A percentile compares a stretch with the other conserved stretches of the same genome.
Conservation (phyloP, 495 filamentous ascomycete species). For the Parmelia sp. region DNA sequence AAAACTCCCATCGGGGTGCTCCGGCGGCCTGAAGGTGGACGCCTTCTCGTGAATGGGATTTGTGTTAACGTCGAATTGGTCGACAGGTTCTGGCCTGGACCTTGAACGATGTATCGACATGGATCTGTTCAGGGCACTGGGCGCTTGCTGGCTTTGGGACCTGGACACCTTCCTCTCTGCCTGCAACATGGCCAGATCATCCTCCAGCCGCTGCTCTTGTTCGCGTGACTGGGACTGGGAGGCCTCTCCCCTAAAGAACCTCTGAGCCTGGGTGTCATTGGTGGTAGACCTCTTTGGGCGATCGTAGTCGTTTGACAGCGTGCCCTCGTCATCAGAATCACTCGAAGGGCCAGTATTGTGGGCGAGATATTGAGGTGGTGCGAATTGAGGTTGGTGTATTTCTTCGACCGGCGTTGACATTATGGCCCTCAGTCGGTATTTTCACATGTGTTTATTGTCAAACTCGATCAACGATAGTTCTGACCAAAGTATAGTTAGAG, state of each 20-base stretch:
- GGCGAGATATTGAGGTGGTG: slow-evolving; percentile 19
- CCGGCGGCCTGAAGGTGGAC: slow-evolving; percentile 60
- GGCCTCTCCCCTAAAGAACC: slow-evolving; percentile 27
- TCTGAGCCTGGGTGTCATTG: slow-evolving; percentile 26
- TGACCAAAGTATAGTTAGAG: background rate
- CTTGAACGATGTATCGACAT: slow-evolving; percentile 41
- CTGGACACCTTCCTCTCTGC: slow-evolving; percentile 68
- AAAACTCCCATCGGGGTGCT: slow-evolving; percentile 56
- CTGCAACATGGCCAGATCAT: slow-evolving; percentile 77
- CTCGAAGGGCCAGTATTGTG: slow-evolving; percentile 28
- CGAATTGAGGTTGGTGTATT: slow-evolving; percentile 33
- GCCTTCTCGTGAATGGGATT: slow-evolving; percentile 68
- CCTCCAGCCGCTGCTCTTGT: slow-evolving; percentile 64
- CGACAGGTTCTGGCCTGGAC: slow-evolving; percentile 55
- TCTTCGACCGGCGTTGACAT: slow-evolving; percentile 54
- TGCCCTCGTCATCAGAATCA: slow-evolving; percentile 35
- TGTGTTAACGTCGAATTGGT: slow-evolving; percentile 76
- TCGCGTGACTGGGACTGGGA: slow-evolving; percentile 55
- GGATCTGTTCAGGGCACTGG: slow-evolving; percentile 30
- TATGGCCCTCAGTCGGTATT: slow-evolving; percentile 15
- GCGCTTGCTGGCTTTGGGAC: slow-evolving; percentile 40
- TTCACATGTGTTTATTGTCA: background rate
- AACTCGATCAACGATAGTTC: background rate
- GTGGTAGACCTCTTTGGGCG: slow-evolving; percentile 36
- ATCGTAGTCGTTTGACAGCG: slow-evolving; percentile 26